Percentiles rank a stretch among this genome's conserved stretches.
Conservation (phyloP, 441 rosid genomes). For the Jatropha podagrica region DNA sequence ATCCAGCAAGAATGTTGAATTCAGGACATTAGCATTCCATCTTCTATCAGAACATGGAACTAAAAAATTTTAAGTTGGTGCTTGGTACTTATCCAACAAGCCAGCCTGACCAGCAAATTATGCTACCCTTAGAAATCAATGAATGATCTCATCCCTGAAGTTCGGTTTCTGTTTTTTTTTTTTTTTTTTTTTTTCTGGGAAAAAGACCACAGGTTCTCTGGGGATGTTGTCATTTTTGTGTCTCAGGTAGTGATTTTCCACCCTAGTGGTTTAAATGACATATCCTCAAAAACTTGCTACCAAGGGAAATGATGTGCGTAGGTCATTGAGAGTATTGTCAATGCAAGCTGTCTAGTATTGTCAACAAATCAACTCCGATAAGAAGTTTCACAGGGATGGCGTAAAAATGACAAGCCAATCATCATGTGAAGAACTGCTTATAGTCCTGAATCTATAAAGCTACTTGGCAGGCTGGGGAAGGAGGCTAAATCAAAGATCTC, state of each 20-base stretch:
- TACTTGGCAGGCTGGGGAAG: background rate
- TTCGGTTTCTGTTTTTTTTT: too few relatives aligned
- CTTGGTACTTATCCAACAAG: background rate
- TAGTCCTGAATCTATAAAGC: background rate
- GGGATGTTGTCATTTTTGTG: background rate
- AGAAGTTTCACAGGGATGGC: background rate
- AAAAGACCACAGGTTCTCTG: background rate
- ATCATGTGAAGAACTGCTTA: background rate
- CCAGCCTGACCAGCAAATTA: background rate
- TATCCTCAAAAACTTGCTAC: background rate
- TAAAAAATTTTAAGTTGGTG: background rate
- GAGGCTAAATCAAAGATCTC: background rate
- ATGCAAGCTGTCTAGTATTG: background rate
- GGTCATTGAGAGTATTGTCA: background rate
- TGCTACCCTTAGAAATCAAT: background rate
- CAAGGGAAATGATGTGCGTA: background rate
- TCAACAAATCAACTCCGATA: background rate
- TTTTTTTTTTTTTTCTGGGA: too few relatives aligned
- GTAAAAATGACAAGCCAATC: background rate
- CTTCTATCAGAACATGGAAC: background rate
- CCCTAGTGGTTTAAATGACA: background rate
- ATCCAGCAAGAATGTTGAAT: background rate
- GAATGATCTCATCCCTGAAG: background rate
- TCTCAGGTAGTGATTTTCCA: background rate
- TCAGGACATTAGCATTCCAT: background rate